These are phyloP conservation scores for Torulaspora microellipsoides DNA, from an alignment of 805 yeast genomes.

Conservation along the genomic window DNA sequence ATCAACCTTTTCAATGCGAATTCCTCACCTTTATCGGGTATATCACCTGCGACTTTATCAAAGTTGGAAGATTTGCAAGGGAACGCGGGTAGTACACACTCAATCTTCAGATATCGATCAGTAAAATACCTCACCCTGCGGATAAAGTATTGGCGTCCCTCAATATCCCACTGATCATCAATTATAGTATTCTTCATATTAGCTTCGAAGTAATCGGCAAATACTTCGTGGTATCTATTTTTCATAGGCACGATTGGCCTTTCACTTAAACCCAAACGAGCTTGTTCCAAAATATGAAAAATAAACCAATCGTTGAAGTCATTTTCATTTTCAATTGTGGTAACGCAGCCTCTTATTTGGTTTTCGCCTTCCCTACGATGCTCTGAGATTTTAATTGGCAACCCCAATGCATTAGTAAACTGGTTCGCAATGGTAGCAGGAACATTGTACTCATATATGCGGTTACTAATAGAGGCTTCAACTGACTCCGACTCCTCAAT, in stretches of 20 bases:
- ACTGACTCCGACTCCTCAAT: conserved; percentile 9
- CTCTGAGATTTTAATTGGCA: conserved; percentile 34
- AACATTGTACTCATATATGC: conserved; percentile 21
- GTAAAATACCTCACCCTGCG: conserved; percentile 45
- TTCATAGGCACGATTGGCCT: conserved; percentile 8
- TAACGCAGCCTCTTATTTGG: conserved; percentile 39
- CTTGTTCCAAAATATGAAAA: conserved; percentile 35
- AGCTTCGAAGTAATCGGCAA: conserved; percentile 43
- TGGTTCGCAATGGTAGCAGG: conserved; percentile 15
- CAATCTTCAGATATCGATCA: conserved; percentile 43
- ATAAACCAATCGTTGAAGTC: conserved; percentile 38
- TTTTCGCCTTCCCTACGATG: conserved; percentile 26
- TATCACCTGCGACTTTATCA: conserved; percentile 45
- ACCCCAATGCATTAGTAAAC: conserved; percentile 18
- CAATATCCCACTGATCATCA: conserved; percentile 46
- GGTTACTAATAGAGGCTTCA: conserved; percentile 7
- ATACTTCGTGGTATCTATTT: conserved; percentile 24
- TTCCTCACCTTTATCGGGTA: conserved; percentile 54
- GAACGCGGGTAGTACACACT: conserved; percentile 59
- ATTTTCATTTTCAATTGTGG: conserved; percentile 32
- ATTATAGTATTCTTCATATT: conserved; percentile 44
- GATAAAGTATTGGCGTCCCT: conserved; percentile 43
- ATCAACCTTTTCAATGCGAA: conserved; percentile 39
- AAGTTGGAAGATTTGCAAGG: conserved; percentile 60
- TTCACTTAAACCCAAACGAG: conserved; percentile 30